Evolutionary conservation across 345 rosid species (phyloP).

Genomic region (Brassica cretica): DNA sequence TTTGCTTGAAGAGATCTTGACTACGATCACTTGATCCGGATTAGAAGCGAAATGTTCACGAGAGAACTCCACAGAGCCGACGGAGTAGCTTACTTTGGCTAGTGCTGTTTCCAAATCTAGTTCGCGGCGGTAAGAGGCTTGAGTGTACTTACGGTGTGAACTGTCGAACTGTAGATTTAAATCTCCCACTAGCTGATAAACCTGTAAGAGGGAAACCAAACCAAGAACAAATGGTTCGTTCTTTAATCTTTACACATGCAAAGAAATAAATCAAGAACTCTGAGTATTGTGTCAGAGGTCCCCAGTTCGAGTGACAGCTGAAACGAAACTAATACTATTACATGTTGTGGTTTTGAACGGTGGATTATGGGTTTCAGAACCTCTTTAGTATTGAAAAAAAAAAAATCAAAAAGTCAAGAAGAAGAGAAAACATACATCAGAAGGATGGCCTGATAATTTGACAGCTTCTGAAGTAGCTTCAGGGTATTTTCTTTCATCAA

Average conservation of each 20-base stretch:
- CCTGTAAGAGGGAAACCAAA: conserved; percentile 42
- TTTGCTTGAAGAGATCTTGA: conserved; percentile 65
- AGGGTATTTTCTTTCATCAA: conserved; percentile 55
- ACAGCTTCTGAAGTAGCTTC: conserved; percentile 74
- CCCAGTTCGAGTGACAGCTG: too few species aligned
- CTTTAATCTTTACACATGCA: conserved; percentile 9
- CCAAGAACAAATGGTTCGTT: conserved; percentile 4
- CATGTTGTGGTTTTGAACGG: too few species aligned
- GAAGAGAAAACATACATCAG: conserved; percentile 47
- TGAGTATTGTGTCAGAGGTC: too few species aligned
- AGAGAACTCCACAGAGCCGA: conserved; percentile 54
- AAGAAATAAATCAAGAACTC: not conserved
- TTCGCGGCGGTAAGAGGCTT: conserved; percentile 75
- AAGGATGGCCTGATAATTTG: conserved; percentile 58
- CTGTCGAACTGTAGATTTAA: conserved; percentile 73
- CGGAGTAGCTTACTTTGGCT: conserved; percentile 63
- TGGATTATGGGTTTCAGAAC: too few species aligned
- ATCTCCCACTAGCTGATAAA: conserved; percentile 86
- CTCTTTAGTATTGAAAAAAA: too few species aligned
- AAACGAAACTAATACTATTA: too few species aligned
- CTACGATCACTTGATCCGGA: conserved; percentile 68
- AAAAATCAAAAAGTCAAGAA: too few species aligned
- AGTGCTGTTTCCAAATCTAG: conserved; percentile 87
- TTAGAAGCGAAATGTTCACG: conserved; percentile 77
- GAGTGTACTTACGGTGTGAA: conserved; percentile 61